phyloP scores from a whole-genome alignment of 495 filamentous ascomycete genomes.

The Aspergillus heteromorphus region DNA sequence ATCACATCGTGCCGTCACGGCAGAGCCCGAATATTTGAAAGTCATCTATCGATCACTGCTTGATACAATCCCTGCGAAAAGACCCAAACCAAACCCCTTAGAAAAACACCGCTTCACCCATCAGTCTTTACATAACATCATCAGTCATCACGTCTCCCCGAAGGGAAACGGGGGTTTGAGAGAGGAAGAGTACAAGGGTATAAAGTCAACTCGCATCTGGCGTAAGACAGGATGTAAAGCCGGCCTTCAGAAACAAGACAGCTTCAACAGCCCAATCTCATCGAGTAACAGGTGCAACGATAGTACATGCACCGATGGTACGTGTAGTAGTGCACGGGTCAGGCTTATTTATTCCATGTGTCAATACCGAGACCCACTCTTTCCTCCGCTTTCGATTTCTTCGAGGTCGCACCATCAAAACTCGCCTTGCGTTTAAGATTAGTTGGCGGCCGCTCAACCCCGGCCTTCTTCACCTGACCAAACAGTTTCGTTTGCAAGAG shows the following conservation, averaged over 20 bases:
- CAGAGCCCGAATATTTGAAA: too few species aligned
- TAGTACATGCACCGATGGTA: background rate
- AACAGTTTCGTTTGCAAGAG: constrained; percentile 64
- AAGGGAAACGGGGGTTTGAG: constrained; percentile 15
- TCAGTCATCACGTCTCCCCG: constrained; percentile 21
- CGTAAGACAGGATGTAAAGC: background rate
- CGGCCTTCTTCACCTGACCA: constrained; percentile 58
- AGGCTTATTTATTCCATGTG: constrained; percentile 24
- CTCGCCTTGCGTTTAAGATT: constrained; percentile 56
- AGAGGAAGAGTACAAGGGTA: background rate
- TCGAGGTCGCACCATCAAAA: constrained; percentile 45
- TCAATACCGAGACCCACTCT: constrained; percentile 62
- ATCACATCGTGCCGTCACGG: too few species aligned
- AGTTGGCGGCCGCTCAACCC: constrained; percentile 29
- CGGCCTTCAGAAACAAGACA: background rate
- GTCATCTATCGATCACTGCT: background rate
- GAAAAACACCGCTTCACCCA: constrained; percentile 14
- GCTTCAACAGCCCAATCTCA: background rate
- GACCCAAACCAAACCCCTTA: constrained; percentile 5
- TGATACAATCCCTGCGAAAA: background rate
- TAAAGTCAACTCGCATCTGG: constrained; percentile 1
- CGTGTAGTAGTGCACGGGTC: constrained; percentile 14
- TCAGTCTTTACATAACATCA: constrained; percentile 27
- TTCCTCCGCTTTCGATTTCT: constrained; percentile 53
- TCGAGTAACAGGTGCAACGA: background rate